These are phyloP conservation scores for Microcyclospora pomicola DNA, from an alignment of 2,329 filamentous ascomycete species.

Conservation along the genomic window DNA sequence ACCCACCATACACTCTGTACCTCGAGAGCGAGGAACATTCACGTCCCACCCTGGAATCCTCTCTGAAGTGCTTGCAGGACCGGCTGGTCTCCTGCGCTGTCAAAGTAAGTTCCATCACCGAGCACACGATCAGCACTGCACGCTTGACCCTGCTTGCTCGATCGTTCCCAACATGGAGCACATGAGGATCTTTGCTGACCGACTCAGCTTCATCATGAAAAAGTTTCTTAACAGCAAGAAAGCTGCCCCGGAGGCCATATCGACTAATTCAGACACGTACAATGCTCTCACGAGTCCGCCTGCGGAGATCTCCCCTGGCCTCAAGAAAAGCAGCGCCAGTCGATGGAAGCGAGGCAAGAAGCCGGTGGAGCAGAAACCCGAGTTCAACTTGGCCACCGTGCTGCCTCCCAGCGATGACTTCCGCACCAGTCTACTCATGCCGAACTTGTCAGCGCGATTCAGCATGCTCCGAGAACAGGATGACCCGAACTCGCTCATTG, in stretches of 20 bases:
- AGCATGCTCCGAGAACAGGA: constrained; percentile 95
- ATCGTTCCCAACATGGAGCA: too few species aligned
- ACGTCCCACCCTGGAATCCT: too few species aligned
- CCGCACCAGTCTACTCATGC: constrained; percentile 90
- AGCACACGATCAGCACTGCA: too few species aligned
- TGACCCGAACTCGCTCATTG: constrained; percentile 74
- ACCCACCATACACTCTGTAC: too few species aligned
- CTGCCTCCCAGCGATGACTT: constrained; percentile 81
- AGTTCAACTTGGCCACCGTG: constrained; percentile 58
- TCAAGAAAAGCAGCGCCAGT: constrained; percentile 20
- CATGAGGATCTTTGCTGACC: constrained; percentile 3
- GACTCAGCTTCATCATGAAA: constrained; percentile 45
- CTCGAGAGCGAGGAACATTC: too few species aligned
- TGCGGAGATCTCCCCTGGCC: constrained; percentile 10
- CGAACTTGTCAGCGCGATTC: constrained; percentile 83
- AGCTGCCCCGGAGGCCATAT: constrained; percentile 47
- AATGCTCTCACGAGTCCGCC: constrained; percentile 4
- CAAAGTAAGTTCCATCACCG: too few species aligned
- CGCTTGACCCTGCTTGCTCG: too few species aligned
- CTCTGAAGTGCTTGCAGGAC: too few species aligned
- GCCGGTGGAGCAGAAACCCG: constrained; percentile 35
- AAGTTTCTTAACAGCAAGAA: constrained; percentile 57
- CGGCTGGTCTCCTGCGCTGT: too few species aligned
- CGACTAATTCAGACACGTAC: constrained; percentile 12
- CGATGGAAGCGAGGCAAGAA: constrained; percentile 39